A percentile compares a stretch with the other conserved stretches of the same genome.
Evolutionary conservation across 2,329 filamentous ascomycete species (phyloP).

Genomic region (Colletotrichum lini): DNA sequence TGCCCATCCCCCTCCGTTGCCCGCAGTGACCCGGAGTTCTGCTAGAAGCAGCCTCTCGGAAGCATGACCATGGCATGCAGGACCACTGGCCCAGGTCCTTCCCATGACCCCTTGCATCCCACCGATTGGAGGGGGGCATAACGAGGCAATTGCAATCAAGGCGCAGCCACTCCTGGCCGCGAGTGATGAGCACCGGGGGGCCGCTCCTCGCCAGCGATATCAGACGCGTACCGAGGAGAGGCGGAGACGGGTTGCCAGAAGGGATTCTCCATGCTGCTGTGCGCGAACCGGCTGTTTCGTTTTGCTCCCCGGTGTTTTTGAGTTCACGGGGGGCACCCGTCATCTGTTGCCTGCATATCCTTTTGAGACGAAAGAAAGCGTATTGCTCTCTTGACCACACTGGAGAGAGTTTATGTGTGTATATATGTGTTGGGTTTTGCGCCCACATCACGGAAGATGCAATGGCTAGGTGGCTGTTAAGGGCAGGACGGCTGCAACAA

Average conservation of each 20-base stretch:
- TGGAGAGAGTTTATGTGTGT: neutral
- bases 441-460: neutral
- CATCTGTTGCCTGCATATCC: constrained; percentile 8
- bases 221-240: constrained; percentile 3
- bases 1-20: neutral
- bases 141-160: constrained; percentile 10
- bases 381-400: constrained; percentile 20
- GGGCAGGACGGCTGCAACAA: neutral
- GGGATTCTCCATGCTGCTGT: constrained; percentile 21
- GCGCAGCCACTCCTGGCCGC: constrained; percentile 16
- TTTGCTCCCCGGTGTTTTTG: constrained; percentile 14
- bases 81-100: neutral
- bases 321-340: constrained; percentile 4
- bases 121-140: neutral
- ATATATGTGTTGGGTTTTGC: neutral
- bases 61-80: constrained; percentile 3
- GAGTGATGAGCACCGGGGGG: neutral
- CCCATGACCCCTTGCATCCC: neutral
- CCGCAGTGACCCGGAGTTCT: constrained; percentile 9
- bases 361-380: constrained; percentile 22
- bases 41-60: constrained; percentile 4
- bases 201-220: constrained; percentile 14
- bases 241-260: neutral
- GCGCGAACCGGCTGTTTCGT: constrained; percentile 15
- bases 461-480: no score